Evolutionary conservation across 2,329 filamentous ascomycete genomes (phyloP), one percentile per base, ranked within the genome.

Genomic region (Rhytidhysteron rufulum): DNA sequence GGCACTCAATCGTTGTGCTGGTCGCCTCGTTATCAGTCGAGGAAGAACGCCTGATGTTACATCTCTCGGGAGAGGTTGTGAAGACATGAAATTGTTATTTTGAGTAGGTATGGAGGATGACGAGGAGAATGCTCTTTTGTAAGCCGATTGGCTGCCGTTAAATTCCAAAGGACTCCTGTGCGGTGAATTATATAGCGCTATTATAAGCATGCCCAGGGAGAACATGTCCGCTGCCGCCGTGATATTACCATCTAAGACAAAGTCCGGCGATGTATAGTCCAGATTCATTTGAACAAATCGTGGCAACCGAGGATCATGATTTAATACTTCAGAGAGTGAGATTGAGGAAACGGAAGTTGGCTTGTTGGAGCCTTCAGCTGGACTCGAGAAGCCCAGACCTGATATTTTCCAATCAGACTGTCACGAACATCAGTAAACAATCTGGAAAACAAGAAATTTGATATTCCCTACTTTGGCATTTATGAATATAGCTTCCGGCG

Each of bases 351-450:
- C 80, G 4, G 87, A 85, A 3, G 87, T 86, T 33, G 83, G 75
- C 50, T 85, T 83, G 20, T 80, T 83, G 16, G 86, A 86, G 53
- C 80, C 78, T 52, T 89, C 86, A 35, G 87, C 80, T 11, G 89
- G 86, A 33, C 86, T 86, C 60, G 86, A 88, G 64, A 96, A 98
- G 0, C 86, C 81, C 29, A 98, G 77, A n/a, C 91, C 93, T 53
- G 89, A 91, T 45, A 98, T 87, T 65, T 98, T 98, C 93, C 93
- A 98, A 66, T 98, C 93, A 34, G 88, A 95, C 83, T 87, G 56
- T 56, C 46, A 42, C 46, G 15, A 37, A 11, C 34, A 59, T 66
- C 49, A 66, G 65, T 40, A 52, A 43, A 27, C 18, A 27, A 31
- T 21, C 41, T 40, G 20, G 7, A 37, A 31, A 34, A 25, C 21